Evolutionary conservation across 805 yeast species (phyloP), one percentile per base, ranked within the genome.

Genomic region (Wickerhamiella vanderwaltii): DNA sequence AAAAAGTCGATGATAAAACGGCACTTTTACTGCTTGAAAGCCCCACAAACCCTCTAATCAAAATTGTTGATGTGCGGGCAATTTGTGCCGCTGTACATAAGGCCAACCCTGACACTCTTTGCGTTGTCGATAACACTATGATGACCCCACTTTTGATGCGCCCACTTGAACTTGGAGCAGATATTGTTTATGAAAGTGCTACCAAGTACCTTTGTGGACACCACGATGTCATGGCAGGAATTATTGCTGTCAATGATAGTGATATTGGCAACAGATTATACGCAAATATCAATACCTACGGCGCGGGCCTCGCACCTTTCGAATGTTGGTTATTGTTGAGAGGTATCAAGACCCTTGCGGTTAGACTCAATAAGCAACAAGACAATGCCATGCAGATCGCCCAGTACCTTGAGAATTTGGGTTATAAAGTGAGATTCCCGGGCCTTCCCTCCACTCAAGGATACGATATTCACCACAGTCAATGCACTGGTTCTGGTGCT

Each of bases 181-280:
- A 87, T 57, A 82, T 87, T 44, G 94, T 83, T 44, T 88, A 87
- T 59, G 97, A 87, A 59, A 77, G 88, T 9, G 96, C 93, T 12
- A 87, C 97, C 32, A 87, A 87, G 62, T 87, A 83, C 57, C 67
- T 87, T 51, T 81, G 86, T 54, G 95, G 95, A 6, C 97, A 87
- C 59, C 97, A 87, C 61, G 96, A 88, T 59, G 74, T 87, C 53
- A 87, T 87, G 97, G 95, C 95, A 18, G 97, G 97, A 44, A 76
- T 82, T 12, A 66, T 87, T 44, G 94, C 94, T 18, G 75, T 80
- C 20, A 70, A 78, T 47, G 68, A 67, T 39, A 63, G 71, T 18
- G 68, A 71, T 42, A 63, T 87, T 35, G 88, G 86, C 13, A 77
- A 81, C 42, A 66, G 72, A 33, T 52, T 88, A 9, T 83, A 72